These are phyloP conservation scores for Sophora flavescens DNA, from an alignment of 306 rosid genomes.

Conservation along the genomic window DNA sequence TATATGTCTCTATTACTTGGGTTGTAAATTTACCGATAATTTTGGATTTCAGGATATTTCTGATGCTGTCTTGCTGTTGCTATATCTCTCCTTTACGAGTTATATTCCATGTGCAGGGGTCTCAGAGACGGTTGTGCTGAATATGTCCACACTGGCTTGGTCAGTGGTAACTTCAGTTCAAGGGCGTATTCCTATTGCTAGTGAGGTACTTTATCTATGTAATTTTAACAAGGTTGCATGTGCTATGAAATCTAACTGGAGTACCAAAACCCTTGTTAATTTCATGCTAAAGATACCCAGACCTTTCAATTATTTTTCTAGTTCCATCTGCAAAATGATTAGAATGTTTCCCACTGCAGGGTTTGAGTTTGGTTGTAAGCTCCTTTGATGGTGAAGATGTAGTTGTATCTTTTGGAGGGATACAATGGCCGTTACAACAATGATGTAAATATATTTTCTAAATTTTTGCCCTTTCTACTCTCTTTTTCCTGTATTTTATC, in stretches of 20 bases:
- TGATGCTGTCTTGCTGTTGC: conserved; percentile 19
- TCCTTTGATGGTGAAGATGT: conserved; percentile 80
- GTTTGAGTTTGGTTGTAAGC: conserved; percentile 87
- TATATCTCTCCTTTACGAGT: conserved; percentile 22
- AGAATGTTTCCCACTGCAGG: conserved; percentile 62
- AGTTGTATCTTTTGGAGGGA: conserved; percentile 90
- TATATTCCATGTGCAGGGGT: conserved; percentile 67
- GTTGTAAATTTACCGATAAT: conserved; percentile 14
- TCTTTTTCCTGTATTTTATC: conserved; percentile 34
- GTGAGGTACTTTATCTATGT: conserved; percentile 68
- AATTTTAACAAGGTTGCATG: conserved; percentile 33
- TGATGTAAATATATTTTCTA: conserved; percentile 65
- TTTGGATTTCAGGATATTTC: conserved; percentile 26
- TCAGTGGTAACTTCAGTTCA: conserved; percentile 92
- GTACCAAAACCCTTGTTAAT: conserved; percentile 4
- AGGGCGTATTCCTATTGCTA: conserved; percentile 91
- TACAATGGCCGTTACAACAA: conserved; percentile 91
- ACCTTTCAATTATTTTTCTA: conserved; percentile 17
- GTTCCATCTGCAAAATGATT: conserved; percentile 32
- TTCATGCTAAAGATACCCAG: neutral
- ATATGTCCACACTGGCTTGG: conserved; percentile 96
- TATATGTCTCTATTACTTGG: neutral
- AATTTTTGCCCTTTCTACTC: conserved; percentile 22
- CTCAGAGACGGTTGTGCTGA: conserved; percentile 83
- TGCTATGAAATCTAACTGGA: conserved; percentile 32